Evolutionary conservation across 208 protist genomes (phyloP).

Genomic region (Leishmania braziliensis): DNA sequence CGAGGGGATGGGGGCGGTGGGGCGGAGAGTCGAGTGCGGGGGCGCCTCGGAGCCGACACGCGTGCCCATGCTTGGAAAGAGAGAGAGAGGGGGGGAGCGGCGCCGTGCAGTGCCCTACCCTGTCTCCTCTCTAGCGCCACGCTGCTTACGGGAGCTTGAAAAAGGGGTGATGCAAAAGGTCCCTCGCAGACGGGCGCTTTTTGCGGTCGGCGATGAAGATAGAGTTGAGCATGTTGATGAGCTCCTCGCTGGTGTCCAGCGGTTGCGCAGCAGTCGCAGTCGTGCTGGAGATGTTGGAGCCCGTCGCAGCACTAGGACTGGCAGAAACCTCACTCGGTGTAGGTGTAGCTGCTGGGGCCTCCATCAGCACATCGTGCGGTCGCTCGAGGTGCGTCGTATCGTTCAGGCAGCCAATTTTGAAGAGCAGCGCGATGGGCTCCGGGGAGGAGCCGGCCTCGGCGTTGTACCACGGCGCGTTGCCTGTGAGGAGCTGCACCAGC

Average conservation of each 20-base stretch:
- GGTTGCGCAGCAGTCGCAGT: neutral
- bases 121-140: neutral
- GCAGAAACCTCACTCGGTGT: neutral
- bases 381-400: slow-evolving; percentile 36
- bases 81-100: too few relatives aligned
- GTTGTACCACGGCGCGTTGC: slow-evolving; percentile 58
- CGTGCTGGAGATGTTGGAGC: neutral
- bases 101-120: too few relatives aligned
- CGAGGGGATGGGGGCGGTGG: too few relatives aligned
- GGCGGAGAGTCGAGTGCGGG: too few relatives aligned
- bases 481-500: slow-evolving; percentile 71
- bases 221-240: slow-evolving; percentile 41
- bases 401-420: slow-evolving; percentile 54
- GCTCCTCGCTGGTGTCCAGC: slow-evolving; percentile 16
- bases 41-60: too few relatives aligned
- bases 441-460: slow-evolving; percentile 10
- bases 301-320: neutral
- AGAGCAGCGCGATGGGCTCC: slow-evolving; percentile 57
- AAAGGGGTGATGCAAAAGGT: slow-evolving; percentile 68
- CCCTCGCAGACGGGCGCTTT: slow-evolving; percentile 44
- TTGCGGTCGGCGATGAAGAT: slow-evolving; percentile 55
- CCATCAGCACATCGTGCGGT: slow-evolving; percentile 35
- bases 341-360: slow-evolving; percentile 3
- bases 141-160: slow-evolving; percentile 5
- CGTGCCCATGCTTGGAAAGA: too few relatives aligned